These are phyloP conservation scores for Saccharomycopsis lassenensis DNA, from an alignment of 805 yeast genomes.

Conservation along the genomic window DNA sequence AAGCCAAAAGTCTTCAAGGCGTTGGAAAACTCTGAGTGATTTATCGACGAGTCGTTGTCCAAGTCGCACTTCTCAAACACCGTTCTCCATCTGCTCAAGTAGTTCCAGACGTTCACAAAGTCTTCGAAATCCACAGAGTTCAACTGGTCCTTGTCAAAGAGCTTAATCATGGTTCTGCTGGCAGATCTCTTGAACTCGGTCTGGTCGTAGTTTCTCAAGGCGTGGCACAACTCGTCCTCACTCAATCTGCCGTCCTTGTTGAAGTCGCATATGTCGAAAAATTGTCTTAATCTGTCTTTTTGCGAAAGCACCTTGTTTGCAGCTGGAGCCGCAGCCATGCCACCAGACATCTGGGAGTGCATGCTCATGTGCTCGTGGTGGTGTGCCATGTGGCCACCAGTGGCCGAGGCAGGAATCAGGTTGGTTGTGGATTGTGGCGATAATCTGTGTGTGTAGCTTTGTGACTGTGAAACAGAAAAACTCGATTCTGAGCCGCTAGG, in stretches of 20 bases:
- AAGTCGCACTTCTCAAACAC: constrained; percentile 18
- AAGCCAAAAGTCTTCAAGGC: constrained; percentile 17
- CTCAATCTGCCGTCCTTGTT: constrained; percentile 18
- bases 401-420: constrained; percentile 5
- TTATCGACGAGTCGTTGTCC: constrained; percentile 12
- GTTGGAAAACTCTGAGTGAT: constrained; percentile 14
- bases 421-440: constrained; percentile 18
- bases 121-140: constrained; percentile 18
- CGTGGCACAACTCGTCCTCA: constrained; percentile 18
- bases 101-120: constrained; percentile 17
- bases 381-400: constrained; percentile 1
- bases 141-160: constrained; percentile 16
- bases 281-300: constrained; percentile 17
- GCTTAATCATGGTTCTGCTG: constrained; percentile 17
- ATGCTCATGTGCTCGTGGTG: constrained; percentile 9
- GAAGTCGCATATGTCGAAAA: constrained; percentile 18
- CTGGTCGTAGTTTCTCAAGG: constrained; percentile 18
- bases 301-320: constrained; percentile 8
- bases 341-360: constrained; percentile 4
- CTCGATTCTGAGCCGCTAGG: constrained; percentile 15
- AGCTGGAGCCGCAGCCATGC: constrained; percentile 9
- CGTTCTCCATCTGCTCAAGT: constrained; percentile 18
- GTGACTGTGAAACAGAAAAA: too few species aligned
- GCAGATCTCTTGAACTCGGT: constrained; percentile 17
- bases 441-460: too few species aligned